Base-by-base conservation (phyloP, 2,329 filamentous ascomycete species). In the Davidsoniella virescens region DNA sequence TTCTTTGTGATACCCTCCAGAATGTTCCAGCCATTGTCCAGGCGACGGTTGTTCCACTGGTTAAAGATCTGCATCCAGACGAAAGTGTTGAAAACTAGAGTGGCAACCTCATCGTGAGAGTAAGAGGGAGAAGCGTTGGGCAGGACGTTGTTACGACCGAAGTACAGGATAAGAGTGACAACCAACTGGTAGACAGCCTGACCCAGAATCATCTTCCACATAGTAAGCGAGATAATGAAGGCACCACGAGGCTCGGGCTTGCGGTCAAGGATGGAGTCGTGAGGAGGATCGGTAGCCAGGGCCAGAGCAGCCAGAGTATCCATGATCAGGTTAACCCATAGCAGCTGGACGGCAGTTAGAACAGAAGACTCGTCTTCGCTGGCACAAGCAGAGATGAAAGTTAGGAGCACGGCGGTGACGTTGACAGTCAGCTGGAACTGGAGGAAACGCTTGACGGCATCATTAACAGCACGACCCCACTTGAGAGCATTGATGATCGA, bases 1-100 rank as follows among this genome's bases (percentile, higher is more conserved):
- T 96, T 96, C 61, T 76, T 76, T 23, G 73, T 73, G 53, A 96
- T 75, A 50, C 87, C 87, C 62, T 95, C 90, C 54, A 96, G 90
- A 55, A 96, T 87, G 66, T 96, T 96, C 72, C 94, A 88, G 50
- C 80, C 76, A 66, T 96, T 96, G 64, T 96, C 90, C 50, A 96
- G 72, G 10, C 90, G 86, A 53, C 90, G 86, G 67, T 94, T 94
- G 70, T 96, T 96, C 75, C 93, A 85, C 62, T 94, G 84, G 66
- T 96, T 96, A 70, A 96, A 96, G 58, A 96, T 93, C 59, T 96
- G 90, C 88, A 96, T 95, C 90, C 90, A 96, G 49, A 95, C 90
- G 62, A 96, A 96, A 0, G 87, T 92, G 69, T 96, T 96, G 74
- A 96, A 96, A 6, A 96, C 84, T 44, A 96, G 73, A 2, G 87